These are phyloP conservation scores for Nymphaea colorata DNA, from an alignment of 164 flowering plant species.

Conservation along the genomic window DNA sequence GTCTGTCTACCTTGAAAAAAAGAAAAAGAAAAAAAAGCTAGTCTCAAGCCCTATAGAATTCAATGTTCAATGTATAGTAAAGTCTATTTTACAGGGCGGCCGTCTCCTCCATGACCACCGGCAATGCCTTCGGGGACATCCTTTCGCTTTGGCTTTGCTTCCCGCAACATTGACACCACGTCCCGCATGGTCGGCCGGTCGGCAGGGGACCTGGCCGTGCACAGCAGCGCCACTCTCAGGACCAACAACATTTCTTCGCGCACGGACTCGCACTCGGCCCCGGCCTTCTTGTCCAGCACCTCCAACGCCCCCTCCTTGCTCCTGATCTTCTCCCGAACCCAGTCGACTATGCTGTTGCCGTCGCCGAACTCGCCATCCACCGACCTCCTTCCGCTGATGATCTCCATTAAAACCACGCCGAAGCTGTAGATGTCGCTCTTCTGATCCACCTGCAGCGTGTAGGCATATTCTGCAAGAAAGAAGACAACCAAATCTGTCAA, in stretches of 20 bases:
- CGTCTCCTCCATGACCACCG: conserved; percentile 10
- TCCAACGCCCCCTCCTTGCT: conserved; percentile 47
- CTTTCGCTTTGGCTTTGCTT: conserved; percentile 56
- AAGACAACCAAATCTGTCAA: not conserved
- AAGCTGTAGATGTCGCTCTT: conserved; percentile 96
- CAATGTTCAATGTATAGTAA: conserved; percentile 2
- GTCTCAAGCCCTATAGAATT: not conserved
- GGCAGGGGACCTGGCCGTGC: conserved; percentile 78
- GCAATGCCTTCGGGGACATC: conserved; percentile 15
- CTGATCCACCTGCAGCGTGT: conserved; percentile 91
- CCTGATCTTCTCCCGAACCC: conserved; percentile 72
- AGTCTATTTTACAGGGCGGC: conserved; percentile 12
- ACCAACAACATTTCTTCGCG: conserved; percentile 87
- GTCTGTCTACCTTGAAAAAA: not conserved
- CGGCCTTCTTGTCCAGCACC: conserved; percentile 71
- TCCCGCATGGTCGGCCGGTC: conserved; percentile 97
- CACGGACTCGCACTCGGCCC: conserved; percentile 52
- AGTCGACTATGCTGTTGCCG: conserved; percentile 92
- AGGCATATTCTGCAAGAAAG: conserved; percentile 66
- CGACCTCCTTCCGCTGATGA: conserved; percentile 67
- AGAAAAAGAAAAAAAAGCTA: too few species aligned
- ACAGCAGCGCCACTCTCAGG: conserved; percentile 73
- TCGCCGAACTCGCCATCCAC: conserved; percentile 85
- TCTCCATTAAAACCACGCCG: conserved; percentile 88
- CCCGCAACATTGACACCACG: conserved; percentile 8